phyloP scores from a whole-genome alignment of 331 rosid genomes.

The Acacia concinna region DNA sequence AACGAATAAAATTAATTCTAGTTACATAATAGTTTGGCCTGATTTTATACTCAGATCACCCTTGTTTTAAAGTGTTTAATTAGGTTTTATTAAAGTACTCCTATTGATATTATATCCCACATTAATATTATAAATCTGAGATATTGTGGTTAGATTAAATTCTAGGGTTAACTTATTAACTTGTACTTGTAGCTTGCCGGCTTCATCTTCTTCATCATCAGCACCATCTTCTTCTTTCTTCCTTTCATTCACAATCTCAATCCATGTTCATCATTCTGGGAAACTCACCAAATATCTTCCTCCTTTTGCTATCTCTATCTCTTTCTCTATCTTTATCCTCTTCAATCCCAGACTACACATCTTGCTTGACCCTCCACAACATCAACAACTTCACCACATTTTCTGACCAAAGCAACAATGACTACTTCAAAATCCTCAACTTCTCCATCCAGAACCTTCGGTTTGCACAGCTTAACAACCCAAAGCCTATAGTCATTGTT shows the following conservation, averaged over 20 bases:
- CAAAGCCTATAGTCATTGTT: slow-evolving; percentile 65
- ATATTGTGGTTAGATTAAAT: too few species aligned
- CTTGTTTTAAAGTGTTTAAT: neutral
- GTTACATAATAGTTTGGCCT: neutral
- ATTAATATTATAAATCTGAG: too few species aligned
- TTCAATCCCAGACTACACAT: slow-evolving; percentile 31
- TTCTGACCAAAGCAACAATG: slow-evolving; percentile 30
- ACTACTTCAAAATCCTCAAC: slow-evolving; percentile 57
- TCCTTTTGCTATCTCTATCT: slow-evolving; percentile 22
- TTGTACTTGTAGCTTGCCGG: slow-evolving; percentile 25
- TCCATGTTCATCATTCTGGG: slow-evolving; percentile 37
- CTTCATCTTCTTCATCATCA: neutral
- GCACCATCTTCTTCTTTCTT: neutral
- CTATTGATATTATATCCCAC: too few species aligned
- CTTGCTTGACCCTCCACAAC: slow-evolving; percentile 51
- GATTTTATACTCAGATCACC: neutral
- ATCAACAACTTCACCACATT: slow-evolving; percentile 60
- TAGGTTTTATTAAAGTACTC: neutral
- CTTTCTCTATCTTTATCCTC: slow-evolving; percentile 34
- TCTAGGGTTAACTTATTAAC: too few species aligned
- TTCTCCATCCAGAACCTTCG: slow-evolving; percentile 78
- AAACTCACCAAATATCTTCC: slow-evolving; percentile 17
- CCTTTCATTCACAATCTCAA: slow-evolving; percentile 23
- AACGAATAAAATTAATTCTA: neutral
- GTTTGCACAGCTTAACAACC: slow-evolving; percentile 41